Evolutionary conservation across 176 grass and related monocot species (phyloP).

Genomic region (Carex scoparia): DNA sequence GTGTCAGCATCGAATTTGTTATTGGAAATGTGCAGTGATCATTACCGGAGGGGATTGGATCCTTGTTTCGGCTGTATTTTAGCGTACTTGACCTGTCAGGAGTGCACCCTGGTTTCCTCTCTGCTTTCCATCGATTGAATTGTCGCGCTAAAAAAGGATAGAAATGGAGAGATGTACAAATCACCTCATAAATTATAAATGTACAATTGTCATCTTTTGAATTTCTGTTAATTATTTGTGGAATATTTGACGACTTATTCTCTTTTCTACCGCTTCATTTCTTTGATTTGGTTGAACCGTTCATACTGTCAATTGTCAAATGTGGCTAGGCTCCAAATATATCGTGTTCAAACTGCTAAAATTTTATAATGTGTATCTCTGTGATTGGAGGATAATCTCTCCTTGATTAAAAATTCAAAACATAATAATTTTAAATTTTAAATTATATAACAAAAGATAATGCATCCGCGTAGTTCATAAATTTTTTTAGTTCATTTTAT

Average conservation of each 20-base stretch:
- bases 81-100: neutral
- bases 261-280: neutral
- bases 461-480: too few species aligned
- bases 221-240: neutral
- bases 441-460: too few species aligned
- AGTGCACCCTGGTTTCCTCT: neutral
- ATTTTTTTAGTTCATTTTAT: too few species aligned
- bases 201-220: neutral
- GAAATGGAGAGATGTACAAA: conserved; percentile 2
- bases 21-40: neutral
- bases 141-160: neutral
- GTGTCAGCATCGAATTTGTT: neutral
- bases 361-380: too few species aligned
- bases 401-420: too few species aligned
- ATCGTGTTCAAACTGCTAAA: too few species aligned
- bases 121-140: neutral
- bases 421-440: too few species aligned
- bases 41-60: neutral
- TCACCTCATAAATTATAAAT: neutral
- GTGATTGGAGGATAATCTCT: too few species aligned
- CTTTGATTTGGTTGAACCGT: neutral
- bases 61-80: neutral
- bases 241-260: neutral
- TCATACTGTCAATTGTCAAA: neutral
- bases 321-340: neutral